phyloP scores from a whole-genome alignment of 2,329 filamentous ascomycete genomes.

The Penicillium thymicola region DNA sequence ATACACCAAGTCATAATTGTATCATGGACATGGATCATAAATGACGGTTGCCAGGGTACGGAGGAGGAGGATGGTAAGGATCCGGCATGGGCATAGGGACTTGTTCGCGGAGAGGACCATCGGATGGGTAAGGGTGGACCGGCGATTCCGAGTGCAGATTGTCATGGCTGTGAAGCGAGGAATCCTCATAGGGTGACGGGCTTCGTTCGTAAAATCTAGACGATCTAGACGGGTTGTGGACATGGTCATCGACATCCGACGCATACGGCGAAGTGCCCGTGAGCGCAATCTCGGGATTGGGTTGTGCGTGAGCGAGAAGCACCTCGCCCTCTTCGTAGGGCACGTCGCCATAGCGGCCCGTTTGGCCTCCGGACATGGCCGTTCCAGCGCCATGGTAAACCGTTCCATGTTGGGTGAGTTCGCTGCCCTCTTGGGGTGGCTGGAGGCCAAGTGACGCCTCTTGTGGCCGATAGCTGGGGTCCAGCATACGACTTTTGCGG shows the following conservation, averaged over 20 bases:
- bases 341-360: conserved; percentile 21
- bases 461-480: conserved; percentile 39
- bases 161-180: conserved; percentile 10
- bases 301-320: conserved; percentile 40
- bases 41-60: conserved; percentile 22
- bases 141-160: conserved; percentile 6
- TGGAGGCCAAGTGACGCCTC: conserved; percentile 31
- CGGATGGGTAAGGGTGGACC: conserved; percentile 17
- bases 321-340: conserved; percentile 38
- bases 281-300: conserved; percentile 30
- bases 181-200: conserved; percentile 15
- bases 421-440: conserved; percentile 12
- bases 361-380: conserved; percentile 20
- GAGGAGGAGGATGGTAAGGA: conserved; percentile 28
- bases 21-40: conserved; percentile 11
- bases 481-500: conserved; percentile 49
- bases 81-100: conserved; percentile 33
- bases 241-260: conserved; percentile 18
- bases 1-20: conserved; percentile 1
- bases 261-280: conserved; percentile 19
- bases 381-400: conserved; percentile 28
- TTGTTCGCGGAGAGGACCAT: conserved; percentile 29
- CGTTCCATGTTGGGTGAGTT: conserved; percentile 18
- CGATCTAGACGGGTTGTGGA: conserved; percentile 11
- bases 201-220: conserved; percentile 13